phyloP scores from a whole-genome alignment of 2,329 filamentous ascomycete species.

The Aspergillus sp. region DNA sequence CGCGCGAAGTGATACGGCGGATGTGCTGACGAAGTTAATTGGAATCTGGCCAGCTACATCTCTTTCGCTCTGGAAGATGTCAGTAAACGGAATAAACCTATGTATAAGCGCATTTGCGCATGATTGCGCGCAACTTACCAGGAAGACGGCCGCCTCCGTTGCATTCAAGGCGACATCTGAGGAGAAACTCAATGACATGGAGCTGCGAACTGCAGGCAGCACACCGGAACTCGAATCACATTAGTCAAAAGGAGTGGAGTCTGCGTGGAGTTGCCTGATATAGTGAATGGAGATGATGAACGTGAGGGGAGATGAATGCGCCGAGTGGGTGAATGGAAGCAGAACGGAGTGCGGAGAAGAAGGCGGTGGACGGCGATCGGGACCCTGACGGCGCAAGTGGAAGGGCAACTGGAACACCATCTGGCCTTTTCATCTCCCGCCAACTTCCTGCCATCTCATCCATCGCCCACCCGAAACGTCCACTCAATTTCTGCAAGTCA shows the following conservation, averaged over 20 bases:
- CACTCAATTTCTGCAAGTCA: background rate
- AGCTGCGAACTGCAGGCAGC: conserved; percentile 15
- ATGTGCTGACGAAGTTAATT: conserved; percentile 62
- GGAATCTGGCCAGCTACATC: conserved; percentile 62
- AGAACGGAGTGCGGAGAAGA: conserved; percentile 9
- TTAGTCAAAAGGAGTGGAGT: background rate
- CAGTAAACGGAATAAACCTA: conserved; percentile 8
- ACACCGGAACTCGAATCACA: background rate
- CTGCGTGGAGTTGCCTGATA: background rate
- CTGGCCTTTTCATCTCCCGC: conserved; percentile 22
- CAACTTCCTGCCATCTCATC: conserved; percentile 8
- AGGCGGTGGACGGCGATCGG: conserved; percentile 18
- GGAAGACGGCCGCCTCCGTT: conserved; percentile 42
- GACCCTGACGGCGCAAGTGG: background rate
- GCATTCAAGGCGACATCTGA: conserved; percentile 40
- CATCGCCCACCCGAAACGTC: background rate
- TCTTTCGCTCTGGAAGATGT: conserved; percentile 56
- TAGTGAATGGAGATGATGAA: background rate
- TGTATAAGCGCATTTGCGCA: background rate
- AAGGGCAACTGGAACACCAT: conserved; percentile 13
- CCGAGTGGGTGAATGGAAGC: background rate
- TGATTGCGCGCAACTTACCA: conserved; percentile 32
- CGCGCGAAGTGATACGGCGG: conserved; percentile 58
- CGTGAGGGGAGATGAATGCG: background rate
- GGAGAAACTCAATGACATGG: conserved; percentile 47